Percentiles rank a stretch among this genome's conserved stretches.
phyloP scores from a whole-genome alignment of 257 asterid species.

The Rhazya stricta region DNA sequence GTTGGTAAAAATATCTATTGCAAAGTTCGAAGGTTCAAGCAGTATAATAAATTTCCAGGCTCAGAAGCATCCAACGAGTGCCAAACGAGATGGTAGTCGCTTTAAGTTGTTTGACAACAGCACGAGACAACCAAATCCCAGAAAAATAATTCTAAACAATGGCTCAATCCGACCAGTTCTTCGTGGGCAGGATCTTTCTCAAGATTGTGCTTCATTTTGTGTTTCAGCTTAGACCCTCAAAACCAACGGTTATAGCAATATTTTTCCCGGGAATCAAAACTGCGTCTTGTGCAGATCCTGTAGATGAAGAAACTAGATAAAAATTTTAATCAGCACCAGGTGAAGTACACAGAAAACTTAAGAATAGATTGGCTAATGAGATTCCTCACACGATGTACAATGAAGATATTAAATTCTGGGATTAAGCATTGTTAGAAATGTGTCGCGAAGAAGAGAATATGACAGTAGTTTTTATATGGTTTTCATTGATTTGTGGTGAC shows the following conservation, averaged over 20 bases:
- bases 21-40: background rate
- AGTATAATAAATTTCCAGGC: background rate
- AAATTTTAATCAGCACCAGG: background rate
- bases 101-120: slow-evolving; percentile 9
- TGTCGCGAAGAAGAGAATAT: slow-evolving; percentile 27
- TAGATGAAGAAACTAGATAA: background rate
- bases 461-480: slow-evolving; percentile 8
- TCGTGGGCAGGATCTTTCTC: slow-evolving; percentile 38
- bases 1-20: background rate
- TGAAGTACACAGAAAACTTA: background rate
- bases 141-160: background rate
- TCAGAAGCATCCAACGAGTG: slow-evolving; percentile 13
- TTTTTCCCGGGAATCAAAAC: slow-evolving; percentile 4
- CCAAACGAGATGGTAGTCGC: slow-evolving; percentile 5
- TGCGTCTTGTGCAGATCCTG: slow-evolving; percentile 13
- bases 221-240: slow-evolving; percentile 25
- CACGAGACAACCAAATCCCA: slow-evolving; percentile 4
- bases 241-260: background rate
- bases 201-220: slow-evolving; percentile 36
- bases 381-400: slow-evolving; percentile 15
- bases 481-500: slow-evolving; percentile 24
- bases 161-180: slow-evolving; percentile 40
- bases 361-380: background rate
- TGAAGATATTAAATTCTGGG: background rate
- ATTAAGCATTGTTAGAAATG: slow-evolving; percentile 1